Base-by-base conservation (phyloP, 1,284 basidiomycete genomes). In the Trametes versicolor region DNA sequence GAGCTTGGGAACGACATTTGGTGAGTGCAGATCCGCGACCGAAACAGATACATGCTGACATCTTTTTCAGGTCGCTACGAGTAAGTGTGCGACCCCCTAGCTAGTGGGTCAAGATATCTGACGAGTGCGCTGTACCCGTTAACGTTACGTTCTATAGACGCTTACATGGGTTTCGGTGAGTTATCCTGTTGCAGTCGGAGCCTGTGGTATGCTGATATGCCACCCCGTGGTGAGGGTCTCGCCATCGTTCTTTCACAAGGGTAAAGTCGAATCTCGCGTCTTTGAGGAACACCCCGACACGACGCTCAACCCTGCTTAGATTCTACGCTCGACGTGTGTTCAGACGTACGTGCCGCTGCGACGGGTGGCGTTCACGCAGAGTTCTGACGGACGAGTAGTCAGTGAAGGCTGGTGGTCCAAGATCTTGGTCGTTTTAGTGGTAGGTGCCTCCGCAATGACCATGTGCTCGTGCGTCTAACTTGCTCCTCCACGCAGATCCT, bases 81-180 rank as follows among this genome's bases (percentile, higher is more conserved):
- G 52, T 54, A 21, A 37, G 52, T 39, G 21, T 1, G 13, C 4
- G 4, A 21, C 8, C 45, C 23, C 15, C 45, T 13, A 19, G 4
- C 43, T n/a, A 19, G 37, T 12, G 10, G 37, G 37, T 32, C 8
- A 6, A 17, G 21, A 45, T 45, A 21, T n/a, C 43, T 45, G 43
- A 45, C 29, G n/a, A 45, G 21, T 5, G 43, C 10, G 1, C 10
- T 32, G 27, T 36, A 3, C 17, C 4, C 32, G 4, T 41, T 10
- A 27, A 19, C 32, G 4, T 41, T 10, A 27, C 37, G 6, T 21
- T 6, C 17, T 15, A 12, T 21, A 54, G 52, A 54, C 52, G 13
- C 52, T 54, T 8, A 54, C 52, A 9, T 54, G 52, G 52, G 36
- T 54, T 39, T 54, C 52, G 36, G 52, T 54, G 36, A 54, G 36